Conservation (phyloP, 768 basidiomycete genomes). For the Boletellus ananas region DNA sequence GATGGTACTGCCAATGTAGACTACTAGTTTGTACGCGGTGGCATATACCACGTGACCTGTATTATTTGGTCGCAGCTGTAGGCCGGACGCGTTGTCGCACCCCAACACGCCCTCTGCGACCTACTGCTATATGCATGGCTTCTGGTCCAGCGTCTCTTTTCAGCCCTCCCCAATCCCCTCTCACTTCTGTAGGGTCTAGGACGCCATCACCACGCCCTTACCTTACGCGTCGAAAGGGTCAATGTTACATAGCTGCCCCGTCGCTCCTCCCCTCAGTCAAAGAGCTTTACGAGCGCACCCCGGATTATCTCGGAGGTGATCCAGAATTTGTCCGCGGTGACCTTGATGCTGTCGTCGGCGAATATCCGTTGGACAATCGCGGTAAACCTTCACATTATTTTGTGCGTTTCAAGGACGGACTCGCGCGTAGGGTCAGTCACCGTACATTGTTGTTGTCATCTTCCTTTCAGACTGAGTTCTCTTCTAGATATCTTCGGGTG, state of each 20-base stretch:
- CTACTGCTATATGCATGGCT: not conserved
- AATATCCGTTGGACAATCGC: conserved; percentile 36
- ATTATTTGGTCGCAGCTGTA: not conserved
- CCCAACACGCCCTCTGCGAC: no score
- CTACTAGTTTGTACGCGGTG: not conserved
- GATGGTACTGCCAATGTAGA: no score
- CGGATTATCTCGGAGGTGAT: conserved; percentile 34
- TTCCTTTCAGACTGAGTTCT: conserved; percentile 1
- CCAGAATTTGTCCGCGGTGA: conserved; percentile 28
- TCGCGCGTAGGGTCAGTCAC: conserved; percentile 50
- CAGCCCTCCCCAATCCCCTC: conserved; percentile 12
- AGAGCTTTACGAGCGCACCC: conserved; percentile 37
- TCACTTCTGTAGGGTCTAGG: conserved; percentile 8
- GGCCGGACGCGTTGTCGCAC: conserved; percentile 7
- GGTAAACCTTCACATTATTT: conserved; percentile 50
- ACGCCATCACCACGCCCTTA: conserved; percentile 6
- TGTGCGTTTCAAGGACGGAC: conserved; percentile 55
- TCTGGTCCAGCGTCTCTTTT: conserved; percentile 18
- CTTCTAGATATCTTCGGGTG: conserved; percentile 41
- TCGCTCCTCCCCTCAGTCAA: conserved; percentile 37
- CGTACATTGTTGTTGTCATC: not conserved
- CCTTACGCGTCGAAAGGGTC: conserved; percentile 7
- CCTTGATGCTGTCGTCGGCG: conserved; percentile 54
- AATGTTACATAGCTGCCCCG: conserved; percentile 39
- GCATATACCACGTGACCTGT: conserved; percentile 8